Conservation (phyloP, 208 protist genomes). For the Acanthamoeba royreba region DNA sequence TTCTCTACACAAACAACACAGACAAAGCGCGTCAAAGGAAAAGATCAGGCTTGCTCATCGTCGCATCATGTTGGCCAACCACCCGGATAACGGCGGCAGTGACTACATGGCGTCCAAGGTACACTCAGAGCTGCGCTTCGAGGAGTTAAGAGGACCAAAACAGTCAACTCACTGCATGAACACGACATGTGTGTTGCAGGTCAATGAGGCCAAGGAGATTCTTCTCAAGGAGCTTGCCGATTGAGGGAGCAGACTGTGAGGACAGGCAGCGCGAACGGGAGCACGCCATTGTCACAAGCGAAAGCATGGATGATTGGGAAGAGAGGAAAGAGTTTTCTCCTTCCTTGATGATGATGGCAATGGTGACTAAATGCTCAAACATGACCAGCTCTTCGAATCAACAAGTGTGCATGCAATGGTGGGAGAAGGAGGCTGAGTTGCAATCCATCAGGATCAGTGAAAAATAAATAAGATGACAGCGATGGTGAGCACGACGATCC, state of each 20-base stretch:
- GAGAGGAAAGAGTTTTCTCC: slow-evolving; percentile 29
- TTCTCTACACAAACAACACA: neutral
- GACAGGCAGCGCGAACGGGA: too few relatives aligned
- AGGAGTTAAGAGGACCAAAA: too few relatives aligned
- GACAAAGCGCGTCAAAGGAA: slow-evolving; percentile 41
- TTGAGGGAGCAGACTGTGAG: neutral
- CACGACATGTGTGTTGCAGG: too few relatives aligned
- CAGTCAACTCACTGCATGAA: too few relatives aligned
- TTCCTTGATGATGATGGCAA: neutral
- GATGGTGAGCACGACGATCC: neutral
- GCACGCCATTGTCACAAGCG: too few relatives aligned
- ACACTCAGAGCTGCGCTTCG: slow-evolving; percentile 68
- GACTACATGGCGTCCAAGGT: slow-evolving; percentile 76
- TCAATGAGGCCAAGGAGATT: slow-evolving; percentile 10
- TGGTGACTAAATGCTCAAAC: too few relatives aligned
- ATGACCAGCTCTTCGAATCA: too few relatives aligned
- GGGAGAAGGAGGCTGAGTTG: too few relatives aligned
- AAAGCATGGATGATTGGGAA: neutral
- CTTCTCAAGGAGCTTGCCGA: neutral
- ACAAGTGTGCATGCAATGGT: too few relatives aligned
- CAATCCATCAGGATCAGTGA: neutral
- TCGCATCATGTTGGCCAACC: slow-evolving; percentile 72
- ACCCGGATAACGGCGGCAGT: slow-evolving; percentile 73
- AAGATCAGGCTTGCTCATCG: slow-evolving; percentile 59
- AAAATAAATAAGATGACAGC: neutral